phyloP scores from a whole-genome alignment of 169 alveolate genomes.

The Cryptosporidium sp. region DNA sequence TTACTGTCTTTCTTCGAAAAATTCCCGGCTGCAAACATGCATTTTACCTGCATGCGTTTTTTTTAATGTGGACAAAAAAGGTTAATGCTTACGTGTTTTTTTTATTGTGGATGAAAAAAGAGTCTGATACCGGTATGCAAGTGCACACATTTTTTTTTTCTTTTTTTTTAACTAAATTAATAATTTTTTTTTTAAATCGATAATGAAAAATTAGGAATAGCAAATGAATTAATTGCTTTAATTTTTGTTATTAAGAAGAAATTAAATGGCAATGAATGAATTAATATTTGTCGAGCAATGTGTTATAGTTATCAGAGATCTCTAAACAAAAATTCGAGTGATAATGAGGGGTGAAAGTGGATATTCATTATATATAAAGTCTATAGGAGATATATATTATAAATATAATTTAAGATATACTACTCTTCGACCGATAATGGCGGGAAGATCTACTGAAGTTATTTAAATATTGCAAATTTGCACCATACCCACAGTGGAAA shows the following conservation, averaged over 20 bases:
- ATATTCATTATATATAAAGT: neutral
- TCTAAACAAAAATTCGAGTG: neutral
- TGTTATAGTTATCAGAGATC: neutral
- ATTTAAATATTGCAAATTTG: neutral
- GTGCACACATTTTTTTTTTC: neutral
- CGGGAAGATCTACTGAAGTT: neutral
- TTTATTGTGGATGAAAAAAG: neutral
- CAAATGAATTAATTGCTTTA: no score
- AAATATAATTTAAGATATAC: neutral
- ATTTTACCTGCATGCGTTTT: neutral
- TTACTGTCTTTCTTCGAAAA: neutral
- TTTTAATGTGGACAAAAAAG: neutral
- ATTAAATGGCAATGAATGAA: neutral
- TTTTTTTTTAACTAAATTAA: no score
- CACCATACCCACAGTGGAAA: neutral
- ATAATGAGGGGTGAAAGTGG: neutral
- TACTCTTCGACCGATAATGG: constrained; percentile 20
- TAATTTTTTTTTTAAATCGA: no score
- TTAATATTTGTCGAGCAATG: neutral
- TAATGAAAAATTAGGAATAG: no score
- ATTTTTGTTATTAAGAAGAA: no score
- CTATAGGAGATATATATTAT: neutral
- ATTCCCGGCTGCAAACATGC: no score
- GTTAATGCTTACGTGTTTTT: neutral
- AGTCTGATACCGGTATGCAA: neutral